Evolutionary conservation across 495 filamentous ascomycete genomes (phyloP), one percentile per base, ranked within the genome.

Genomic region (Podospora pseudoanserina): DNA sequence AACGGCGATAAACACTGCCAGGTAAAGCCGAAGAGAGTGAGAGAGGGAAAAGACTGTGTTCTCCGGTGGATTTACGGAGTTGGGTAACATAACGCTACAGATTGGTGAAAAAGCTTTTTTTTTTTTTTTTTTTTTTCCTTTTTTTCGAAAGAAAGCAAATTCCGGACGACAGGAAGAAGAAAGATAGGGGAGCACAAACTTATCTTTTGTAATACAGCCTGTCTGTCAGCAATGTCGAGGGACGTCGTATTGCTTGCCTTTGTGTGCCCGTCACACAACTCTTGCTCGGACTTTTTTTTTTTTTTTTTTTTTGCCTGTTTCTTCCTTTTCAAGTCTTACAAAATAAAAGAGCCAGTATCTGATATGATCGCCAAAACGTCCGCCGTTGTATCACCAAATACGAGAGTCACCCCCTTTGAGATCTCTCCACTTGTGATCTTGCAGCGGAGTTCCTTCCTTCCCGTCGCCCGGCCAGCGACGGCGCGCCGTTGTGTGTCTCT

Each of bases 361-460:
- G 30, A 32, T 32, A 32, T 34, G 60, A 62, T 62, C 60, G 60
- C 27, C 59, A 27, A 32, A 32, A 28, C 23, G 20, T 32, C 28
- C 26, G 23, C 23, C 23, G 18, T 30, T 27, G 59, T 28, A 27
- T 28, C 28, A 61, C 28, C 16, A 18, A 61, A 11, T 4, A 20
- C 13, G n/a, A 32, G n/a, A 32, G 7, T 7, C 30, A 23, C 58
- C 3, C 18, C 13, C n/a, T 20, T 26, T 26, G 55, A 19, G 55
- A 58, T 58, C 55, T 19, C 16, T 27, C 19, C 32, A 39, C n/a
- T 16, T 16, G 61, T 63, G 61, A 63, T 63, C 61, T 63, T 63
- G 61, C 61, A 63, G 61, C 61, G 27, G n/a, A 49, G 39, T 16
- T 16, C 9, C 5, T 16, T 16, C 9, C 5, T 16, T 16, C 39